These are phyloP conservation scores for Acanthamoeba sp. DNA, from an alignment of 208 protist species.

Conservation along the genomic window DNA sequence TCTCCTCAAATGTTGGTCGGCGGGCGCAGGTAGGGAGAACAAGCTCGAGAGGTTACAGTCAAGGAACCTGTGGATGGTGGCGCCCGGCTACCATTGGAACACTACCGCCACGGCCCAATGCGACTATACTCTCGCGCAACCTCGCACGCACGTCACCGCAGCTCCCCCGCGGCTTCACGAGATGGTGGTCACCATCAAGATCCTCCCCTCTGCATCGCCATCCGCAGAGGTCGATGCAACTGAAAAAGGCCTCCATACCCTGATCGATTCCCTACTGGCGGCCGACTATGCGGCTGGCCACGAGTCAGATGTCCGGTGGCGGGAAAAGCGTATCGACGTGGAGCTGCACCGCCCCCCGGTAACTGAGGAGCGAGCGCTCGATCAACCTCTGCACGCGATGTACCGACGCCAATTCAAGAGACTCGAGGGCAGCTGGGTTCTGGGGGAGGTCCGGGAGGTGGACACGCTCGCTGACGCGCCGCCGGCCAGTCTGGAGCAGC, in stretches of 20 bases:
- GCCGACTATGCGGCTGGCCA: neutral
- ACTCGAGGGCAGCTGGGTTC: neutral
- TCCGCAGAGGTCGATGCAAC: neutral
- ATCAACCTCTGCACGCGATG: neutral
- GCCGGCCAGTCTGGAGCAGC: neutral
- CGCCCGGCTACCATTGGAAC: neutral
- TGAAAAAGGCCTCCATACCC: neutral
- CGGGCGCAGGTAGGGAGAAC: neutral
- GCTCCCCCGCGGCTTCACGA: neutral
- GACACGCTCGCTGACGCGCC: neutral
- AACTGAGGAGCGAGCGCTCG: neutral
- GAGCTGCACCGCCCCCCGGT: neutral
- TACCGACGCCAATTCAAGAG: neutral
- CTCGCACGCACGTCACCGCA: neutral
- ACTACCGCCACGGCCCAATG: neutral
- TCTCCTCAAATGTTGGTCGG: neutral
- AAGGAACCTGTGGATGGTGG: slow-evolving; percentile 1
- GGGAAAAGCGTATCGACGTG: neutral
- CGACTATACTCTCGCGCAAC: neutral
- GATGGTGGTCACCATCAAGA: slow-evolving; percentile 40
- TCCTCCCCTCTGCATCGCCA: neutral
- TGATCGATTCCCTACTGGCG: neutral
- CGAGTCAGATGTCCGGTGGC: neutral
- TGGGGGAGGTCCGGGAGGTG: neutral
- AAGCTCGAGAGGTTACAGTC: neutral